These are phyloP conservation scores for Gaultheria prostrata DNA, from an alignment of 148 eudicot species.

Conservation along the genomic window DNA sequence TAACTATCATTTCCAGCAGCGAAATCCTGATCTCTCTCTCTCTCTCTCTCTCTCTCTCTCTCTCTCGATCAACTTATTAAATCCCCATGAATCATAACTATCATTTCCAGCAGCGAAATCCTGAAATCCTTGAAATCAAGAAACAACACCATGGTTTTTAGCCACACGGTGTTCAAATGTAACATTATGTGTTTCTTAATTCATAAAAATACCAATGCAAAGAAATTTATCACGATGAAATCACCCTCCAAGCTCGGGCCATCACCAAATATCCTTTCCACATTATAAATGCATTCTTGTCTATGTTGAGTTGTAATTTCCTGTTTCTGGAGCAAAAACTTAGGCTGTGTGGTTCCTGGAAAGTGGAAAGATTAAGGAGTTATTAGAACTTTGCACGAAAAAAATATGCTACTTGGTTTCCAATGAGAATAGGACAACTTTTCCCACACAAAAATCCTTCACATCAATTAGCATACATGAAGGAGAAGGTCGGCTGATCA, in stretches of 20 bases:
- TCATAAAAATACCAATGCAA: constrained; percentile 61
- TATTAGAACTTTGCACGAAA: constrained; percentile 1
- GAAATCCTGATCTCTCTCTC: background rate
- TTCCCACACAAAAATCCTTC: background rate
- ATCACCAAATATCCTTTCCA: constrained; percentile 70
- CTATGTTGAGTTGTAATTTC: constrained; percentile 54
- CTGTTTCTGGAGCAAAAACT: constrained; percentile 55
- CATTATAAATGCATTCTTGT: constrained; percentile 50
- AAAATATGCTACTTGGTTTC: background rate
- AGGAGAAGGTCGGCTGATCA: background rate
- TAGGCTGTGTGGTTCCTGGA: constrained; percentile 32
- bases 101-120: no score
- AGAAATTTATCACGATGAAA: constrained; percentile 80
- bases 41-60: constrained; percentile 1
- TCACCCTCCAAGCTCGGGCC: constrained; percentile 48
- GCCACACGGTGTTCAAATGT: background rate
- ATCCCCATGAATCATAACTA: no score
- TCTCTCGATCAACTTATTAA: background rate
- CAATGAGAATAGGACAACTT: background rate
- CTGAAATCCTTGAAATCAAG: constrained; percentile 5
- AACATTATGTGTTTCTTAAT: background rate
- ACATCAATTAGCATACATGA: background rate
- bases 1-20: no score
- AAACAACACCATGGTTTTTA: background rate
- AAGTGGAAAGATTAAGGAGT: constrained; percentile 9